Base-by-base conservation (phyloP, 1,139 yeast species). In the Hyphopichia wangnamkhiaoensis region DNA sequence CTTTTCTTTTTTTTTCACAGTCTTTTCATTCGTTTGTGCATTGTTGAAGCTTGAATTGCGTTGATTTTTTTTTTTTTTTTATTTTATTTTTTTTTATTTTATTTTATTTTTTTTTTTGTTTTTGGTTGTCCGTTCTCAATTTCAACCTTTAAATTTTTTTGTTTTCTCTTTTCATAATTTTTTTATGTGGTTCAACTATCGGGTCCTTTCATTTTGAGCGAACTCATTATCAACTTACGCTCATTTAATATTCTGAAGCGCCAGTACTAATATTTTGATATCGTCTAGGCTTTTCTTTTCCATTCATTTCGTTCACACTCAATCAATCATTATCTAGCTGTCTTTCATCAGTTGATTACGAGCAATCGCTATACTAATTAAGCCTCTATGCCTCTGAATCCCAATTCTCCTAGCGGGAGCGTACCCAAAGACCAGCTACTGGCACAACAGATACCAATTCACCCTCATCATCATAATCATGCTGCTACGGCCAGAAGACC, bases 401-500 rank as follows among this genome's bases (percentile, higher is more conserved):
- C 30, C 16, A 14, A 25, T 26, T 26, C 31, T 16, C 35, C 35
- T n/a, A n/a, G 13, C 17, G 28, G 23, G 15, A 8, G 13, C 20
- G 19, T 9, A 14, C 18, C 28, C n/a, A 32, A 32, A 16, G 34
- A 32, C 14, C 34, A 15, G 20, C 20, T 28, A 5, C 20, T 20
- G 4, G 20, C 26, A 7, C 34, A 21, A 16, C 34, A 23, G 12
- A 21, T 15, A 15, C 28, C 34, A 21, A 19, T n/a, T 5, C 33
- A 31, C 14, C 25, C 33, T 10, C 13, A 32, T 10, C n/a, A n/a
- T n/a, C 27, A 35, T 6, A 27, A 15, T 17, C 37, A 34, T 27
- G 37, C 35, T 12, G 28, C 39, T 7, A 24, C 30, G 10, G 33
- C 41, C 6, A 43, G 61, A 32, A 46, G 56, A 31, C 61, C 61